A percentile compares a stretch with the other conserved stretches of the same genome.
These are phyloP conservation scores for Quercus agrifolia DNA, from an alignment of 306 rosid species.

Conservation along the genomic window DNA sequence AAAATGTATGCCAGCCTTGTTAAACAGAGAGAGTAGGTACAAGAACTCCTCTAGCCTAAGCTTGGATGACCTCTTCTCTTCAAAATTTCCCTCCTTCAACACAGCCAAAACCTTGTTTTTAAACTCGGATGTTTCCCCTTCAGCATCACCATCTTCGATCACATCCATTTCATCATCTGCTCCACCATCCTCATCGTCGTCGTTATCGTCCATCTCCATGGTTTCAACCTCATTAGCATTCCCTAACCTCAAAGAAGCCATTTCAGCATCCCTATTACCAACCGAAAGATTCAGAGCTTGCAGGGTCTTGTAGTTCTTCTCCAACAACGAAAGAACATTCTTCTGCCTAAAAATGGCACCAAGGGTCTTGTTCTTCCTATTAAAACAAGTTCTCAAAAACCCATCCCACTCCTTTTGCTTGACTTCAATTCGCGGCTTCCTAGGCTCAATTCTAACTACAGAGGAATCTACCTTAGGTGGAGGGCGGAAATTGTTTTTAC, in stretches of 20 bases:
- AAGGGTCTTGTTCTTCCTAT: conserved; percentile 89
- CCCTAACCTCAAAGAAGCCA: conserved; percentile 37
- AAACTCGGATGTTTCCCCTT: conserved; percentile 69
- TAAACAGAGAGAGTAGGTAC: conserved; percentile 71
- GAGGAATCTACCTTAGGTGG: conserved; percentile 95
- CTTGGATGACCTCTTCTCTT: conserved; percentile 87
- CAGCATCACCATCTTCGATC: conserved; percentile 51
- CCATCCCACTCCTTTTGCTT: conserved; percentile 95
- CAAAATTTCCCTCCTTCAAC: conserved; percentile 76
- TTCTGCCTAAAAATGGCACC: conserved; percentile 89
- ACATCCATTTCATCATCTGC: conserved; percentile 59
- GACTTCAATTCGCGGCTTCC: conserved; percentile 70
- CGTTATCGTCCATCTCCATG: conserved; percentile 56
- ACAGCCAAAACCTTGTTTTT: conserved; percentile 69
- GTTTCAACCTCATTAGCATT: conserved; percentile 36
- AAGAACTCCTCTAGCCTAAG: conserved; percentile 73
- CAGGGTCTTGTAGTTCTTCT: conserved; percentile 76
- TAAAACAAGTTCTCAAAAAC: conserved; percentile 73
- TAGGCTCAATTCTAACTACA: conserved; percentile 81
- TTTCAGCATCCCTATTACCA: conserved; percentile 28
- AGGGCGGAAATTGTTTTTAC: conserved; percentile 86
- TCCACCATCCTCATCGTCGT: conserved; percentile 44
- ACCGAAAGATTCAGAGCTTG: conserved; percentile 48
- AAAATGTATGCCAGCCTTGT: conserved; percentile 80
- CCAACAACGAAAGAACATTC: conserved; percentile 66